These are phyloP conservation scores for Themeda triandra DNA, from an alignment of 176 grass and related monocot genomes.

Conservation along the genomic window DNA sequence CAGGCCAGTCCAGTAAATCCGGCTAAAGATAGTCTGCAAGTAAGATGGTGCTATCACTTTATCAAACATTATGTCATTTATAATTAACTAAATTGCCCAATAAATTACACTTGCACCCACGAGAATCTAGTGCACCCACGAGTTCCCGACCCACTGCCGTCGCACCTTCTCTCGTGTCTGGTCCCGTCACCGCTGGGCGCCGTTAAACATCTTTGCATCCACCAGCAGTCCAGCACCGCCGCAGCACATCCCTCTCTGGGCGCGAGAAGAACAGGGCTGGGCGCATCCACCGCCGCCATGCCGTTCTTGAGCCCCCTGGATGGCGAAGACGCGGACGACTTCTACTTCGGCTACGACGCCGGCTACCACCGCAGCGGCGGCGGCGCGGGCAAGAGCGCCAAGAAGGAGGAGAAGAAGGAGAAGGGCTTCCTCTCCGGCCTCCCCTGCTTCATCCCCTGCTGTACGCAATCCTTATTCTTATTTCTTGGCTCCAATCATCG, in stretches of 20 bases:
- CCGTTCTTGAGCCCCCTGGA: conserved; percentile 39
- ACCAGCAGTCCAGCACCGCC: no score
- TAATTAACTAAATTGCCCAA: no score
- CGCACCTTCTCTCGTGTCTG: no score
- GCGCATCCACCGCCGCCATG: conserved; percentile 9
- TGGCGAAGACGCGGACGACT: conserved; percentile 33
- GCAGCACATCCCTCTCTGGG: not conserved
- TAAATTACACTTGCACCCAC: no score
- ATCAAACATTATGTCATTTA: no score
- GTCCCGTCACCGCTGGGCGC: no score
- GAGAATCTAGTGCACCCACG: no score
- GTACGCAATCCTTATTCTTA: conserved; percentile 16
- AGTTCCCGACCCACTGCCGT: no score
- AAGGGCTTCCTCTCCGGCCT: conserved; percentile 39
- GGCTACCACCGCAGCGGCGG: conserved; percentile 26
- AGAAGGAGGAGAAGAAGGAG: conserved; percentile 42
- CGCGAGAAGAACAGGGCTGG: not conserved
- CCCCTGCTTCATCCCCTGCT: conserved; percentile 50
- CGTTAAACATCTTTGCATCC: no score
- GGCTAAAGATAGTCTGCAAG: no score
- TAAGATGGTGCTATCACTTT: no score
- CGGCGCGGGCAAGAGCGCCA: conserved; percentile 36
- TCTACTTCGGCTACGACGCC: conserved; percentile 43
- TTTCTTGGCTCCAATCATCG: not conserved
- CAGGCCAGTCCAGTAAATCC: no score